phyloP scores from a whole-genome alignment of 2,329 filamentous ascomycete genomes.

The Epicoccum sorghinum region DNA sequence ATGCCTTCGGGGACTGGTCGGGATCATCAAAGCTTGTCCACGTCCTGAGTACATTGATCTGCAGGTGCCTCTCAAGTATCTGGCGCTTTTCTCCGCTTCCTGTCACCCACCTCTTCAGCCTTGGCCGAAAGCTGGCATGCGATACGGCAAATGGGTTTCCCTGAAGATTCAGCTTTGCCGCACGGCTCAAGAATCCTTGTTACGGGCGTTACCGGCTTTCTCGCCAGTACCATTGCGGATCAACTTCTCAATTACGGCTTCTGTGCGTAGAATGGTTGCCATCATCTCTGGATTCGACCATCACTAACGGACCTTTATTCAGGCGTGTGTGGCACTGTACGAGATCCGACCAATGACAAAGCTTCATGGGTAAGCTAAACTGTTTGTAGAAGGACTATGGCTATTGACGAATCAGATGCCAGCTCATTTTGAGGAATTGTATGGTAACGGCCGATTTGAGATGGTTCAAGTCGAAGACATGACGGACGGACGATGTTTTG shows the following conservation, averaged over 20 bases:
- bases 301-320: not conserved
- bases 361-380: not conserved
- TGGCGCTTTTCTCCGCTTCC: too few relatives aligned
- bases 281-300: not conserved
- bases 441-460: not conserved
- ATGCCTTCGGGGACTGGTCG: not conserved
- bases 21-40: not conserved
- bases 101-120: too few relatives aligned
- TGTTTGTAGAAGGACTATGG: not conserved
- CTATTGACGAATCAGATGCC: not conserved
- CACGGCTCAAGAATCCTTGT: not conserved
- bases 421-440: not conserved
- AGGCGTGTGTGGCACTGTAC: not conserved
- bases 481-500: not conserved
- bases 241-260: not conserved
- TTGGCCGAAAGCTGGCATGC: not conserved
- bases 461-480: not conserved
- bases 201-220: not conserved
- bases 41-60: too few relatives aligned
- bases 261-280: not conserved
- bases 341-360: not conserved
- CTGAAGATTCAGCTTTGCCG: not conserved
- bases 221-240: not conserved
- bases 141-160: not conserved
- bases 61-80: too few relatives aligned